phyloP scores from a whole-genome alignment of 2,329 filamentous ascomycete species.

The Atkinsonella hypoxylon region DNA sequence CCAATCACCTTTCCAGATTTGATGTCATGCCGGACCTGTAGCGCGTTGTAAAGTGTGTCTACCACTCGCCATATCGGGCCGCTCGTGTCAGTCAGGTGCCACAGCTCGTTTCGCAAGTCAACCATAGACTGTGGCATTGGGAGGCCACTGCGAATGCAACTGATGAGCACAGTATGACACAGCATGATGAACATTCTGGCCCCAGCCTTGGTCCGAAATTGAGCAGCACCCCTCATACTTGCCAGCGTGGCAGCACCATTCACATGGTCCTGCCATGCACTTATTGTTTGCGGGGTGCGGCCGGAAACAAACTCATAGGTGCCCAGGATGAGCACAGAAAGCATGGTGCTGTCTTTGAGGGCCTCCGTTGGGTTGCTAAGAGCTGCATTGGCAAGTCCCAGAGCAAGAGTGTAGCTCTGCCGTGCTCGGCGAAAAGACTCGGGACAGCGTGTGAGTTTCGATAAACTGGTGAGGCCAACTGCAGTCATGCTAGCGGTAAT shows the following conservation, averaged over 20 bases:
- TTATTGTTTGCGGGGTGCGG: slow-evolving; percentile 30
- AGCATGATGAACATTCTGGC: slow-evolving; percentile 43
- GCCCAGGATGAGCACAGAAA: slow-evolving; percentile 39
- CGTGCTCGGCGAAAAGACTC: slow-evolving; percentile 34
- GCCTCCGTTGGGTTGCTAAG: slow-evolving; percentile 31
- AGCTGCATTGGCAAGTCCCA: slow-evolving; percentile 37
- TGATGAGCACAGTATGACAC: slow-evolving; percentile 37
- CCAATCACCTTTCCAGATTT: slow-evolving; percentile 24
- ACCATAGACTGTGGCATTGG: slow-evolving; percentile 36
- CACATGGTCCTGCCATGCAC: slow-evolving; percentile 41
- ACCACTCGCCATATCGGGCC: slow-evolving; percentile 32
- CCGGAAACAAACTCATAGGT: slow-evolving; percentile 43
- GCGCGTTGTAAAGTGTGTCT: slow-evolving; percentile 30
- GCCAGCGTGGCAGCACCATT: slow-evolving; percentile 39
- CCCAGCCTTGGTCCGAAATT: slow-evolving; percentile 33
- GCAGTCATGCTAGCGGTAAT: slow-evolving; percentile 41
- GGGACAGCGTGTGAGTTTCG: slow-evolving; percentile 30
- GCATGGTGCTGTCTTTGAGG: slow-evolving; percentile 39
- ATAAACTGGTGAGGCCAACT: slow-evolving; percentile 40
- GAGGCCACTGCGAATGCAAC: slow-evolving; percentile 36
- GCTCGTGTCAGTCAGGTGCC: slow-evolving; percentile 20
- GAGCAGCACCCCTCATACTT: slow-evolving; percentile 33
- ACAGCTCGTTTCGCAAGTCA: slow-evolving; percentile 32
- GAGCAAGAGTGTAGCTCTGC: slow-evolving; percentile 38
- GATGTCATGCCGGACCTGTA: slow-evolving; percentile 36